Conservation (phyloP, 2,329 filamentous ascomycete genomes). For the Tolypocladium ovalisporum region DNA sequence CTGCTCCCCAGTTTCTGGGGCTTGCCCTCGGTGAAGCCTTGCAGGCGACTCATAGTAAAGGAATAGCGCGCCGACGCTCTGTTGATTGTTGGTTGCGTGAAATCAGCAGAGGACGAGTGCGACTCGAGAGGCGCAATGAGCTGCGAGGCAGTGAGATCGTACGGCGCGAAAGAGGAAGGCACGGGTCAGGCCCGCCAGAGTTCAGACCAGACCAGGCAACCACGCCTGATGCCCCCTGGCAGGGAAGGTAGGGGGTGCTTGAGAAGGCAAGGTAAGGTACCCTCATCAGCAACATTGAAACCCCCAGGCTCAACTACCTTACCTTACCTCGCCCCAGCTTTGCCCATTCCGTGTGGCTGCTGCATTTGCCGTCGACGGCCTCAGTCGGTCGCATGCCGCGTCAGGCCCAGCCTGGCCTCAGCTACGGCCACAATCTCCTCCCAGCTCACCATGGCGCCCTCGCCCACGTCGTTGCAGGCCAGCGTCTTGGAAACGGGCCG, state of each 20-base stretch:
- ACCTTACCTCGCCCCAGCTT: not conserved
- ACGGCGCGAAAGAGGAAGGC: not conserved
- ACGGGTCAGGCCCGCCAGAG: not conserved
- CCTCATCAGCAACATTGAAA: not conserved
- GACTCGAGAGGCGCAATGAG: not conserved
- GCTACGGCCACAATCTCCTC: conserved; percentile 58
- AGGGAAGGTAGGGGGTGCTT: too few species aligned
- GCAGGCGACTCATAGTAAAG: not conserved
- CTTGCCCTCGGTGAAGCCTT: not conserved
- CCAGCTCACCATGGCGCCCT: conserved; percentile 79
- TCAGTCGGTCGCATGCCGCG: not conserved
- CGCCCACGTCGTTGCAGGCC: conserved; percentile 76
- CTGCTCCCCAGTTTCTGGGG: not conserved
- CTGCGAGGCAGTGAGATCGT: not conserved
- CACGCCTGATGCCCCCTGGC: not conserved
- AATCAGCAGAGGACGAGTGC: too few species aligned
- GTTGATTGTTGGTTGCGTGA: too few species aligned
- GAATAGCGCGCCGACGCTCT: not conserved
- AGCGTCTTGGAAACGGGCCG: conserved; percentile 64
- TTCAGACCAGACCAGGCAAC: not conserved
- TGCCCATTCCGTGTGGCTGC: not conserved
- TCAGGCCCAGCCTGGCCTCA: conserved; percentile 35
- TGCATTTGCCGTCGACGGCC: not conserved
- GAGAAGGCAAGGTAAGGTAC: too few species aligned
- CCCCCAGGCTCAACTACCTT: too few species aligned